A percentile compares a stretch with the other conserved stretches of the same genome.
Conservation (phyloP, 2,329 filamentous ascomycete genomes). For the Venturia oleaginea region DNA sequence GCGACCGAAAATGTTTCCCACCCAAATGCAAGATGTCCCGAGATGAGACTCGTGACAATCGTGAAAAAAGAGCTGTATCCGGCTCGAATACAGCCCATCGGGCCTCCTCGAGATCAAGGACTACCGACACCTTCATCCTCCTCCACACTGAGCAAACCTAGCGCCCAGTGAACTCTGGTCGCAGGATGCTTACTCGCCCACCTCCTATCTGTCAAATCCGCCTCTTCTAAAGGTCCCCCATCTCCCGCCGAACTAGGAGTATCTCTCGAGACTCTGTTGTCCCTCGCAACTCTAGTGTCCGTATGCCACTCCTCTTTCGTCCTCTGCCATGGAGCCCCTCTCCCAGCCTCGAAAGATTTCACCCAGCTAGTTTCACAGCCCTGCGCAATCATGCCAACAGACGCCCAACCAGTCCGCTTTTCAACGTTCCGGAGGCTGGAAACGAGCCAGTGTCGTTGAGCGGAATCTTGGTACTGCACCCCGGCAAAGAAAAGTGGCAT, state of each 20-base stretch:
- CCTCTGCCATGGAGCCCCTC: constrained; percentile 64
- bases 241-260: background rate
- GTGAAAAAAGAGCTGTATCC: background rate
- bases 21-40: background rate
- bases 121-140: constrained; percentile 2
- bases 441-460: constrained; percentile 71
- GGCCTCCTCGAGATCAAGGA: background rate
- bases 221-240: background rate
- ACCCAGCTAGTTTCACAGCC: constrained; percentile 82
- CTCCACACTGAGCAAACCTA: constrained; percentile 11
- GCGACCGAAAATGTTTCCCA: background rate
- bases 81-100: background rate
- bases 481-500: constrained; percentile 82
- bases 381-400: constrained; percentile 67
- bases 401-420: constrained; percentile 78
- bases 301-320: constrained; percentile 30
- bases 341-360: constrained; percentile 61
- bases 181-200: background rate
- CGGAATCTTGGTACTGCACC: constrained; percentile 63
- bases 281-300: background rate
- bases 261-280: background rate
- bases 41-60: background rate
- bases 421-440: constrained; percentile 65
- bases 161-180: constrained; percentile 11
- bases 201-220: constrained; percentile 4